Conservation (phyloP, 2,329 filamentous ascomycete genomes). For the Colletotrichum incanum region DNA sequence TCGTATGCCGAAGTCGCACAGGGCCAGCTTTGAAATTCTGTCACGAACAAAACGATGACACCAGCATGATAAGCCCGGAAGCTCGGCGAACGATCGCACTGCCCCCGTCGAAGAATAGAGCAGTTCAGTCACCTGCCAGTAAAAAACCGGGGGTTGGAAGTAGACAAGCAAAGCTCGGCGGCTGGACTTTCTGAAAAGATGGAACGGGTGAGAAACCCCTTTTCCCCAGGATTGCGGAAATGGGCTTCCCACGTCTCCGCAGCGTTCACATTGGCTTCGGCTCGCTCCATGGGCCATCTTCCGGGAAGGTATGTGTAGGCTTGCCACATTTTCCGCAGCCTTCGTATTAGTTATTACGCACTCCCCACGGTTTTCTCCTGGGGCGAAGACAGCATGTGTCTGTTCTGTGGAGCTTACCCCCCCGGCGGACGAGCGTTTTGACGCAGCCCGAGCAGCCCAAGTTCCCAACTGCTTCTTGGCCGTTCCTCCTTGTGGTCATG, state of each 20-base stretch:
- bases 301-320: conserved; percentile 1
- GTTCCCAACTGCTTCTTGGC: conserved; percentile 16
- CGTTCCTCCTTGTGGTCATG: conserved; percentile 10
- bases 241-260: conserved; percentile 18
- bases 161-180: neutral
- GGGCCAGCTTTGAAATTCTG: too few species aligned
- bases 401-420: conserved; percentile 11
- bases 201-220: neutral
- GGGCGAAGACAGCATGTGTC: neutral
- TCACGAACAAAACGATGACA: neutral
- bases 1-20: neutral
- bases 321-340: conserved; percentile 17
- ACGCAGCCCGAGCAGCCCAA: neutral
- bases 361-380: conserved; percentile 8
- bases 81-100: conserved; percentile 1
- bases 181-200: conserved; percentile 14
- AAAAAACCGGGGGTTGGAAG: neutral
- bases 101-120: neutral
- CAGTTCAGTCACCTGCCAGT: neutral
- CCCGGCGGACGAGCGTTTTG: neutral
- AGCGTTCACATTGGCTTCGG: conserved; percentile 4
- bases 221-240: conserved; percentile 27
- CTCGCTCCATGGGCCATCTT: conserved; percentile 2
- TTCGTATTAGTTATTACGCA: conserved; percentile 23
- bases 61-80: neutral